Base-by-base conservation (phyloP, 768 basidiomycete genomes). In the Phanerochaete sordida region DNA sequence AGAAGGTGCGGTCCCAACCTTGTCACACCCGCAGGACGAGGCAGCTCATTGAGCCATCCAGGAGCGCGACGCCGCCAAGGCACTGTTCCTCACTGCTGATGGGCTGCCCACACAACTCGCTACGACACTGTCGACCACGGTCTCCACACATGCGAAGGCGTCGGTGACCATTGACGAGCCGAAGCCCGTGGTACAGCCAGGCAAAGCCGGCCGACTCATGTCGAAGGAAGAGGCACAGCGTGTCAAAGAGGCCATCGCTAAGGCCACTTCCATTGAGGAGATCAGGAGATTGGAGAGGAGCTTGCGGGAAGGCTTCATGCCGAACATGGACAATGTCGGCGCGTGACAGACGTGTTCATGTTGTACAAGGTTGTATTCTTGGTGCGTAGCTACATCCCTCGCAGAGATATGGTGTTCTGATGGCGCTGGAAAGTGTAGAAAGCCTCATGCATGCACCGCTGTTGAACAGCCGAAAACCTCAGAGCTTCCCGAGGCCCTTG, bases 201-300 rank as follows among this genome's bases (percentile, higher is more conserved):
- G 81, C 31, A 91, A 88, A 69, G 90, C 91, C 1, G 94, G 93
- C 16, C 83, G 93, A 53, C 74, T 96, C 61, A 89, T 96, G 86
- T 93, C 91, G 27, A 91, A 91, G 70, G 93, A 95, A 71, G 93
- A 96, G 67, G 90, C 88, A 68, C 90, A 92, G 66, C 86, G 85
- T 63, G 91, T 96, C 63, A 89, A 86, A 72, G 84, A 86, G 31
- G 93, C 93, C 19, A 95, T 96, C 65, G 88, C 90, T 63, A 88
- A 86, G 63, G 94, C 94, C n/a, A 91, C 88, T 33, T 94, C 91
- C 50, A 84, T 93, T 65, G 93, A 96, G 70, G 93, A 96, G 74
- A 87, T 95, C 68, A 82, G 88, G 73, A 83, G 84, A 68, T 71
- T 95, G 64, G 92, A 95, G 74, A 82, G 90, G 75, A 89, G 84